phyloP scores from a whole-genome alignment of 1,139 yeast genomes.

The Hyphopichia buzzinii region DNA sequence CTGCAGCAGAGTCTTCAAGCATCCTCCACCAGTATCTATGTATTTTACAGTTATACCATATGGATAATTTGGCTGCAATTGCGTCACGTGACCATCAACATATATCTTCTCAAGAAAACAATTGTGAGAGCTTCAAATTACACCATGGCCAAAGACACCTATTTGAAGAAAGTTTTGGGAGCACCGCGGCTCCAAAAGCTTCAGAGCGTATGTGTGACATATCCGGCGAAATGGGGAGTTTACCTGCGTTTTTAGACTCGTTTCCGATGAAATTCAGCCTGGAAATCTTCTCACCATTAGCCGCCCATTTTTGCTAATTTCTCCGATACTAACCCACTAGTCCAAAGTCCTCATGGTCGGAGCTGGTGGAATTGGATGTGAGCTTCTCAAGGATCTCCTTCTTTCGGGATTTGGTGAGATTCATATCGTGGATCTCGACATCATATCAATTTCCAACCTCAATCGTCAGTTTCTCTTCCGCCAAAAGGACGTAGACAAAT shows the following conservation, averaged over 20 bases:
- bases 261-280: too few relatives aligned
- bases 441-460: slow-evolving; percentile 86
- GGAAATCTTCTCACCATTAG: too few relatives aligned
- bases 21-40: too few relatives aligned
- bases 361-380: slow-evolving; percentile 99
- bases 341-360: slow-evolving; percentile 86
- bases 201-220: slow-evolving; percentile 15
- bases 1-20: too few relatives aligned
- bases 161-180: slow-evolving; percentile 46
- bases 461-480: slow-evolving; percentile 92
- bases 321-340: slow-evolving; percentile 8
- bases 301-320: neutral
- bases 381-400: slow-evolving; percentile 79
- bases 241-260: too few relatives aligned
- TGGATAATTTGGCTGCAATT: too few relatives aligned
- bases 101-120: too few relatives aligned
- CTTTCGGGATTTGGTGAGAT: slow-evolving; percentile 85
- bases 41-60: too few relatives aligned
- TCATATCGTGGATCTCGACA: slow-evolving; percentile 90
- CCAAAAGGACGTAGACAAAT: slow-evolving; percentile 79
- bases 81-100: too few relatives aligned
- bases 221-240: too few relatives aligned
- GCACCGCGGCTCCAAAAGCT: slow-evolving; percentile 28
- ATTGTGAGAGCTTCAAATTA: too few relatives aligned
- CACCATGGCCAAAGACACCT: slow-evolving; percentile 46